Evolutionary conservation across 163 green algal genomes (phyloP).

Genomic region (Prototheca wickerhamii): DNA sequence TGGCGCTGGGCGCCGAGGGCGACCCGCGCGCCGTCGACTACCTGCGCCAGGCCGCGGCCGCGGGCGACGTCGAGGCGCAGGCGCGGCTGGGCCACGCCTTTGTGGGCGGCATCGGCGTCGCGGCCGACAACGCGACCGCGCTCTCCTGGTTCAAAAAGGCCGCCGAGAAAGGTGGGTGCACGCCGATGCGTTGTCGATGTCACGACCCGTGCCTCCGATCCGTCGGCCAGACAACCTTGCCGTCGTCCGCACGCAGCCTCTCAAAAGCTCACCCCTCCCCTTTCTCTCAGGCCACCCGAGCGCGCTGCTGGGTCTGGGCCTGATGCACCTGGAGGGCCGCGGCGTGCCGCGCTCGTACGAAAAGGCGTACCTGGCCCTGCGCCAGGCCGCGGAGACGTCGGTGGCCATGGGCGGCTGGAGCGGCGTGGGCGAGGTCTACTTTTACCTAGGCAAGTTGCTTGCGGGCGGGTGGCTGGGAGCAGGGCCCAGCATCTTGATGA

Average conservation of each 20-base stretch:
- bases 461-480: neutral
- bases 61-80: slow-evolving; percentile 67
- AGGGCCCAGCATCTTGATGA: too few species aligned
- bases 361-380: slow-evolving; percentile 57
- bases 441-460: slow-evolving; percentile 30
- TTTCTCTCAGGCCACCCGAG: slow-evolving; percentile 31
- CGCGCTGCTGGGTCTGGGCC: slow-evolving; percentile 63
- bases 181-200: too few species aligned
- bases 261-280: neutral
- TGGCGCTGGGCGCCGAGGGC: slow-evolving; percentile 49
- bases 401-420: slow-evolving; percentile 5
- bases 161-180: slow-evolving; percentile 28
- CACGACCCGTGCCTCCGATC: too few species aligned
- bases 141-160: slow-evolving; percentile 55
- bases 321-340: slow-evolving; percentile 69
- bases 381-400: slow-evolving; percentile 26
- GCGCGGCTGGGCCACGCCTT: slow-evolving; percentile 85
- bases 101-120: slow-evolving; percentile 54
- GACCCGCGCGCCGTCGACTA: slow-evolving; percentile 57
- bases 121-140: slow-evolving; percentile 53
- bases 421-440: slow-evolving; percentile 50
- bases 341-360: slow-evolving; percentile 45
- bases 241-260: neutral
- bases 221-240: neutral
- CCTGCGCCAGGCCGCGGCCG: slow-evolving; percentile 56